Conservation (phyloP, 202 grass and related monocot species). For the Setaria italica region DNA sequence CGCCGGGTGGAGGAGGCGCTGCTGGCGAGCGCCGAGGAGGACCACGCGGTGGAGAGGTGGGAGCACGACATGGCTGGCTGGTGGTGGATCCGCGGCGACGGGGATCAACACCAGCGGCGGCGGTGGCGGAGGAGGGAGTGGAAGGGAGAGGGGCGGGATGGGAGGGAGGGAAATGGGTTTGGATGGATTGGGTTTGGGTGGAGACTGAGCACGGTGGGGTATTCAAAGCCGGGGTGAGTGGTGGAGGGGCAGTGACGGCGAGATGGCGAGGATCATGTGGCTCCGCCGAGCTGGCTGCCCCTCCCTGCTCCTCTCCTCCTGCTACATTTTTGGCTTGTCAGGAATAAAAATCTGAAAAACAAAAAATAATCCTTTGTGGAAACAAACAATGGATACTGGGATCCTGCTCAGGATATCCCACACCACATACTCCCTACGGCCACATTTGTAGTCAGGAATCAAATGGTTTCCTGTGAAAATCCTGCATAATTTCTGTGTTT, state of each 20-base stretch:
- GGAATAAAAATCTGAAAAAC: background rate
- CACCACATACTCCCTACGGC: background rate
- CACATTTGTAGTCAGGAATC: background rate
- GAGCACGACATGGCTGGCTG: slow-evolving; percentile 71
- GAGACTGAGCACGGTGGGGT: slow-evolving; percentile 61
- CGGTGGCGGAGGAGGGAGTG: background rate
- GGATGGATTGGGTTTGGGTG: slow-evolving; percentile 86
- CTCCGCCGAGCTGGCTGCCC: slow-evolving; percentile 24
- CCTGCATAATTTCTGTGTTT: background rate
- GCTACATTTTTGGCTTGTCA: slow-evolving; percentile 7
- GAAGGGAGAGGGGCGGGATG: slow-evolving; percentile 21
- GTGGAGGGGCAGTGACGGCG: slow-evolving; percentile 29
- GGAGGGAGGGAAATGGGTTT: slow-evolving; percentile 49
- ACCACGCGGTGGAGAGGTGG: slow-evolving; percentile 62
- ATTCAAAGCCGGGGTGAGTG: slow-evolving; percentile 52
- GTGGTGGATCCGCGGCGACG: slow-evolving; percentile 16
- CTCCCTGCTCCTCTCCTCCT: background rate
- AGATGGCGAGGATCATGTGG: slow-evolving; percentile 48
- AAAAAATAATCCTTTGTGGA: background rate
- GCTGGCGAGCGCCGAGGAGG: slow-evolving; percentile 51
- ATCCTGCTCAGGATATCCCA: slow-evolving; percentile 44
- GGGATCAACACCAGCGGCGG: slow-evolving; percentile 30
- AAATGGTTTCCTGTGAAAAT: slow-evolving; percentile 1
- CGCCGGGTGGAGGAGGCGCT: slow-evolving; percentile 42
- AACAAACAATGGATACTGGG: background rate